A percentile compares a stretch with the other conserved stretches of the same genome.
Conservation (phyloP, 2,329 filamentous ascomycete genomes). For the Ophiosphaerella korrae region DNA sequence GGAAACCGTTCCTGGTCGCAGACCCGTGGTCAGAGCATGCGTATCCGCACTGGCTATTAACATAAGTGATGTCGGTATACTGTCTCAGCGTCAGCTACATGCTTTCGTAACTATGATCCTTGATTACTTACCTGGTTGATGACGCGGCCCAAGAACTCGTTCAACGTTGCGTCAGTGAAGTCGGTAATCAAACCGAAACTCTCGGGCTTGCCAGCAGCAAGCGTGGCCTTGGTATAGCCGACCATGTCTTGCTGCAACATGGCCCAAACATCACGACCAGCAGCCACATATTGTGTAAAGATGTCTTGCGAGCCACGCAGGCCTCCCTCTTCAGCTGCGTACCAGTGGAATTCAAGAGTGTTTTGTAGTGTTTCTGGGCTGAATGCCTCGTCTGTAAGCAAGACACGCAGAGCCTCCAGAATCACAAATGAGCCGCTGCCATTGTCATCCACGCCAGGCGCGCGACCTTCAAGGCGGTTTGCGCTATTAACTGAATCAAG, state of each 20-base stretch:
- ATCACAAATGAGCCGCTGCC: constrained; percentile 91
- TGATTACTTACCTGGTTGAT: constrained; percentile 58
- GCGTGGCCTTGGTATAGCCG: constrained; percentile 79
- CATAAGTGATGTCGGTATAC: constrained; percentile 86
- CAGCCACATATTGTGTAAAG: constrained; percentile 77
- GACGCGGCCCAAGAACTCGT: constrained; percentile 84
- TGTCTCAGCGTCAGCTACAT: constrained; percentile 24
- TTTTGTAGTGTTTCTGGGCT: constrained; percentile 73
- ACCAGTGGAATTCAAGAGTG: constrained; percentile 96
- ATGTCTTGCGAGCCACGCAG: constrained; percentile 86
- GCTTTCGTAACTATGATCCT: neutral
- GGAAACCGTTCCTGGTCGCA: constrained; percentile 73
- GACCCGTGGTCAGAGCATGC: constrained; percentile 77
- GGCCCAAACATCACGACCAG: constrained; percentile 77
- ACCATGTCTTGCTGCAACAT: constrained; percentile 97
- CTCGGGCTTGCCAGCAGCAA: constrained; percentile 80
- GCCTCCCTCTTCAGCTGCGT: constrained; percentile 85
- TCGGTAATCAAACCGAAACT: constrained; percentile 90
- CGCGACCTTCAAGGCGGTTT: constrained; percentile 40
- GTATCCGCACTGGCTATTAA: constrained; percentile 88
- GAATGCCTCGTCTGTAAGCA: constrained; percentile 72
- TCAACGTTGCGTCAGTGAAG: constrained; percentile 80
- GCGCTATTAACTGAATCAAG: constrained; percentile 40
- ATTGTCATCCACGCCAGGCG: constrained; percentile 69
- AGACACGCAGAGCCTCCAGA: constrained; percentile 81